Conservation (phyloP, 805 yeast species). For the Cyberlindnera bimundalis region DNA sequence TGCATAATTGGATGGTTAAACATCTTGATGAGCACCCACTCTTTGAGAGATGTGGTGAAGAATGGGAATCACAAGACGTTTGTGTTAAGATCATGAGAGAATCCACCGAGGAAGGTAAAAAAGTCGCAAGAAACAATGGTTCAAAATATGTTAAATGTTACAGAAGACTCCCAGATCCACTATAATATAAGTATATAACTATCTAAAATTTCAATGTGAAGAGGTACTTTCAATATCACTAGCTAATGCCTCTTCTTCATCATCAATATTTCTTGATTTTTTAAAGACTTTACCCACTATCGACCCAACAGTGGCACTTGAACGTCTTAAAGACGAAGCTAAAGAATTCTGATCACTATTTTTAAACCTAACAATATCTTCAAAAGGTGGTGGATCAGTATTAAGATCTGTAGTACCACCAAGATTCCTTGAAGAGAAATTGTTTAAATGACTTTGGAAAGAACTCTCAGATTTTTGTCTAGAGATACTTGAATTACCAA, state of each 20-base stretch:
- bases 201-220: conserved; percentile 3
- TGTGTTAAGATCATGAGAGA: conserved; percentile 87
- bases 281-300: conserved; percentile 32
- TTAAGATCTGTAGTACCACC: conserved; percentile 20
- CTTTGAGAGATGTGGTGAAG: conserved; percentile 73
- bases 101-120: conserved; percentile 98
- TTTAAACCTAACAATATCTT: conserved; percentile 34
- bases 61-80: conserved; percentile 75
- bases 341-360: conserved; percentile 27
- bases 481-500: conserved; percentile 9
- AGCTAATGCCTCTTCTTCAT: conserved; percentile 29
- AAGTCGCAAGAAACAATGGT: conserved; percentile 89
- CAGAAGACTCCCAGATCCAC: conserved; percentile 64
- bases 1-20: conserved; percentile 94
- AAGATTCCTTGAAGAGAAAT: conserved; percentile 11
- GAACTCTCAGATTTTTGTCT: conserved; percentile 25
- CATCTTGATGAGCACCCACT: conserved; percentile 90
- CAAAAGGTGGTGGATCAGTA: conserved; percentile 37
- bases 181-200: conserved; percentile 3
- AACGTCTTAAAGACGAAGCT: conserved; percentile 38
- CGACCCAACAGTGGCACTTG: conserved; percentile 40
- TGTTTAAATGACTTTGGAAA: conserved; percentile 23
- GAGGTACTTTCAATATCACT: conserved; percentile 22
- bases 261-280: conserved; percentile 20
- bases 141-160: conserved; percentile 86